Base-by-base conservation (phyloP, 768 basidiomycete genomes). In the Candolleomyces eurysporus region DNA sequence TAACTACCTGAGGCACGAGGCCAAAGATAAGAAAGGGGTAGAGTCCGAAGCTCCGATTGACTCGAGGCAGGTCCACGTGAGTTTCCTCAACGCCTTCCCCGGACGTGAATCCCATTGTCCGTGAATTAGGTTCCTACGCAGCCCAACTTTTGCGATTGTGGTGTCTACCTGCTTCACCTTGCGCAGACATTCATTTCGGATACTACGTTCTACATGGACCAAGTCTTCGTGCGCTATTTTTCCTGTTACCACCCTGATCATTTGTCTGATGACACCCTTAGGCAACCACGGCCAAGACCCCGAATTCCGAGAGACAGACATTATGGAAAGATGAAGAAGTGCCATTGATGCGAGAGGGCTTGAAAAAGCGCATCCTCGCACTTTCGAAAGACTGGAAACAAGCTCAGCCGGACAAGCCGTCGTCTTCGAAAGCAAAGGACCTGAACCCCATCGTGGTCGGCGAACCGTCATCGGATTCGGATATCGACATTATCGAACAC, bases 61-160 rank as follows among this genome's bases (percentile, higher is more conserved):
- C 40, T 82, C 80, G 66, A 73, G 77, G 63, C 45, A 50, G 11
- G 88, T 83, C 22, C 73, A 77, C 55, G 91, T 89, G 66, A 43
- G 79, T 73, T 13, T 30, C 3, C 19, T 54, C 14, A 42, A 53
- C 2, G 5, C n/a, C 26, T 36, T 30, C 6, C 5, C 36, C 36
- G 26, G 51, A 42, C 39, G n/a, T 22, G 52, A 6, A 46, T 40
- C 32, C 32, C 17, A 61, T 40, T 49, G 14, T 43, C 26, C 50
- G n/a, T 50, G 45, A 2, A 36, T 16, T 50, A 96, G 93, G 92
- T 95, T 4, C 96, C 96, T 4, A 77, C 79, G 22, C 97, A 99
- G 69, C 85, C 86, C 16, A 98, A 98, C 69, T 92, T 79, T 64
- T 92, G 88, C 68, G 96, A 98, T 71, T 99, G 97, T 66, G 97